Evolutionary conservation across 2,329 filamentous ascomycete species (phyloP).

Genomic region (Colletotrichum sp.): DNA sequence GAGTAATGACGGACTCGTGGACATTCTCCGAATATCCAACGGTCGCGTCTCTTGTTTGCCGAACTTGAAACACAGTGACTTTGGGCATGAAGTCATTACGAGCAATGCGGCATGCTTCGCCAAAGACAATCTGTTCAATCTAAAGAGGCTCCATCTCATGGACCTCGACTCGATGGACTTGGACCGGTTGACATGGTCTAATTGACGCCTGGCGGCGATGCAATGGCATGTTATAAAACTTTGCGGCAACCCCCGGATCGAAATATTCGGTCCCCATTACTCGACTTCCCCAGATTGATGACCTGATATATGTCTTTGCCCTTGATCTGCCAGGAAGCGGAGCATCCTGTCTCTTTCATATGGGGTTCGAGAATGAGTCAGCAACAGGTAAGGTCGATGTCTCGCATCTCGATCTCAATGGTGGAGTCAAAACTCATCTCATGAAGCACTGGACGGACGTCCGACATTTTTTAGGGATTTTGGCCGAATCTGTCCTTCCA

Average conservation of each 20-base stretch:
- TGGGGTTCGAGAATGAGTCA: background rate
- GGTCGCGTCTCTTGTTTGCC: background rate
- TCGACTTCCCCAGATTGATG: background rate
- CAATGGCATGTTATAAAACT: background rate
- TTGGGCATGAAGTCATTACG: background rate
- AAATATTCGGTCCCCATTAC: background rate
- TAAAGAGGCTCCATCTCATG: background rate
- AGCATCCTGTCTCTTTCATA: background rate
- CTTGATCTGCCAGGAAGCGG: background rate
- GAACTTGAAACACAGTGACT: background rate
- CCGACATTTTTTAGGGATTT: background rate
- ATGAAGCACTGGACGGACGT: background rate
- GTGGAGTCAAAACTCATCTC: background rate
- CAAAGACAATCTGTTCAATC: background rate
- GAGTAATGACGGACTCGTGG: background rate
- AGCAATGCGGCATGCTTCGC: background rate
- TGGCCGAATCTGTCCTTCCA: background rate
- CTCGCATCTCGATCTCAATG: background rate
- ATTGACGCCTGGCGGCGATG: background rate
- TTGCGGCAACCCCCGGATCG: background rate
- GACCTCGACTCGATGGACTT: background rate
- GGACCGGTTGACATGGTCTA: background rate
- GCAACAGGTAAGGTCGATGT: background rate
- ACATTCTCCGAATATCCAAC: background rate
- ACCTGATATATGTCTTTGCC: background rate